phyloP scores from a whole-genome alignment of 495 filamentous ascomycete genomes.

The Penicillium ochrochloron region DNA sequence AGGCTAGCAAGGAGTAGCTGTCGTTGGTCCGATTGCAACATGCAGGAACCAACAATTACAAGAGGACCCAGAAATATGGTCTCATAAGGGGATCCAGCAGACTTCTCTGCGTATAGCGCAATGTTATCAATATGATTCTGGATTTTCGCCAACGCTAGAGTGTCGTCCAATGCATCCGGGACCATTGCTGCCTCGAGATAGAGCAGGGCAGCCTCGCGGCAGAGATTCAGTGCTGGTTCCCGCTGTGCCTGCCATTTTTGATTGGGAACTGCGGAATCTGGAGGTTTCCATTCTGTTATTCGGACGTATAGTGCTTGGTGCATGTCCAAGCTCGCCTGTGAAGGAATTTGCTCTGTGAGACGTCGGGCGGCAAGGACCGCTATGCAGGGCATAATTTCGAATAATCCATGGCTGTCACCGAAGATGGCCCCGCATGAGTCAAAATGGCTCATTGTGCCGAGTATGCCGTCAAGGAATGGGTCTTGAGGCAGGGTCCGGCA shows the following conservation, averaged over 20 bases:
- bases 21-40: not conserved
- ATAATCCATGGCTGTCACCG: not conserved
- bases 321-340: constrained; percentile 1
- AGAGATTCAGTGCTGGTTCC: not conserved
- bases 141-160: not conserved
- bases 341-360: not conserved
- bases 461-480: not conserved
- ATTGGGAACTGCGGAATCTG: not conserved
- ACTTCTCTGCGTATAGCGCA: not conserved
- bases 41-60: not conserved
- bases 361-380: not conserved
- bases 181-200: not conserved
- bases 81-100: not conserved
- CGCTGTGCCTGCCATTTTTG: not conserved
- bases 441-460: constrained; percentile 1
- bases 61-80: constrained; percentile 1
- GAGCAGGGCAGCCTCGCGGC: not conserved
- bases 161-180: not conserved
- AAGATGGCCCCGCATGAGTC: not conserved
- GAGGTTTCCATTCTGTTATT: not conserved
- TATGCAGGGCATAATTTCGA: not conserved
- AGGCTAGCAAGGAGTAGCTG: not conserved
- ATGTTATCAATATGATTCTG: not conserved
- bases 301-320: not conserved
- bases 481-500: not conserved